These are phyloP conservation scores for Chaetothyriales sp. DNA, from an alignment of 2,329 filamentous ascomycete species.

Conservation along the genomic window DNA sequence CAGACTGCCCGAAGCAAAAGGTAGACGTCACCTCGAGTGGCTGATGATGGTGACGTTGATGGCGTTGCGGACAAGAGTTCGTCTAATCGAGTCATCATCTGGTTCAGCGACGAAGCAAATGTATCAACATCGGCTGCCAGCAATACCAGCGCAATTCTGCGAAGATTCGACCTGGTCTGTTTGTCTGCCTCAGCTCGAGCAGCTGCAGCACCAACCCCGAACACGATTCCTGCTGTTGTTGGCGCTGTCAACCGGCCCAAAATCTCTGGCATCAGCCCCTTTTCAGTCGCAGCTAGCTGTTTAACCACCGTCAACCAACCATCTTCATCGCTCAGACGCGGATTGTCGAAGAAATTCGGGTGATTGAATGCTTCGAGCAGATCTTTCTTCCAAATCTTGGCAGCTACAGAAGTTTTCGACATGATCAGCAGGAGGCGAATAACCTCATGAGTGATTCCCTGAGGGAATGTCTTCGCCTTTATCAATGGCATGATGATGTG, in stretches of 20 bases:
- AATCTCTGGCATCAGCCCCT: conserved; percentile 73
- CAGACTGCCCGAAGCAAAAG: conserved; percentile 73
- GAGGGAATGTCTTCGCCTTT: conserved; percentile 73
- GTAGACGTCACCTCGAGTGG: conserved; percentile 77
- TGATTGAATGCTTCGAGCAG: conserved; percentile 87
- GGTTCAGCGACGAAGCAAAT: conserved; percentile 61
- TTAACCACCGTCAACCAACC: conserved; percentile 74
- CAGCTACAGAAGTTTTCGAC: conserved; percentile 60
- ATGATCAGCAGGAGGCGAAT: conserved; percentile 65
- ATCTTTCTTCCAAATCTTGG: conserved; percentile 89
- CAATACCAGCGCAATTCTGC: conserved; percentile 65
- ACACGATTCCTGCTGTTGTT: conserved; percentile 89
- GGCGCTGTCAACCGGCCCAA: conserved; percentile 67
- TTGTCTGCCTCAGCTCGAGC: conserved; percentile 90
- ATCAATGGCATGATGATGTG: conserved; percentile 72
- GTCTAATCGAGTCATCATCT: conserved; percentile 67
- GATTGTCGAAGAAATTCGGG: conserved; percentile 64
- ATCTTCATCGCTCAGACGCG: conserved; percentile 49
- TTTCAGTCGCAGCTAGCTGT: conserved; percentile 75
- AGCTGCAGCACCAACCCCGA: conserved; percentile 91
- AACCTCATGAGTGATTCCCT: conserved; percentile 60
- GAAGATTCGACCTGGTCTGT: conserved; percentile 78
- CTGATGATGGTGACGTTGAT: conserved; percentile 82
- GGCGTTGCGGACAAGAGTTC: conserved; percentile 74
- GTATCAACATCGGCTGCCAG: conserved; percentile 64